Evolutionary conservation across 805 yeast species (phyloP).

Genomic region (Komagataella kurtzmanii): DNA sequence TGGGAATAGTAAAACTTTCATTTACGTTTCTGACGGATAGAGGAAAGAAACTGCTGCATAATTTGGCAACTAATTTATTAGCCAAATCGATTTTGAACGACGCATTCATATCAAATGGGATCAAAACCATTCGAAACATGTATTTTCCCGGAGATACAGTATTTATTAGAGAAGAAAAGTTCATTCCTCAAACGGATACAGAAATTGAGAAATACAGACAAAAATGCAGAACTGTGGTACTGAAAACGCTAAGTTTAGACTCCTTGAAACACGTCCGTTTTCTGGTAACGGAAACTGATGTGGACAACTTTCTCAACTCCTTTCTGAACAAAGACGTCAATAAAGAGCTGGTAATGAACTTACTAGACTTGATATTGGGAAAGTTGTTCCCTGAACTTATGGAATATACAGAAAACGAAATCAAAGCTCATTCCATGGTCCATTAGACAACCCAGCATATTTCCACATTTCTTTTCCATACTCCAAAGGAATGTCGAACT

Average conservation of each 20-base stretch:
- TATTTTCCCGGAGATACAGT: slow-evolving; percentile 15
- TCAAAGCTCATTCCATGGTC: background rate
- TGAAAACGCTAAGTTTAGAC: background rate
- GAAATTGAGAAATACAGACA: slow-evolving; percentile 10
- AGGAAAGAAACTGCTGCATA: slow-evolving; percentile 12
- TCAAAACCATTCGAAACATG: slow-evolving; percentile 11
- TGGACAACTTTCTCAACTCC: slow-evolving; percentile 16
- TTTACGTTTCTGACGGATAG: slow-evolving; percentile 4
- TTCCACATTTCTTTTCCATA: slow-evolving; percentile 14
- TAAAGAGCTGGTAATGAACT: slow-evolving; percentile 24
- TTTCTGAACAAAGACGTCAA: slow-evolving; percentile 25
- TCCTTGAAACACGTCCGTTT: slow-evolving; percentile 3
- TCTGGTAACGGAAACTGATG: slow-evolving; percentile 3
- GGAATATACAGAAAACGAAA: background rate
- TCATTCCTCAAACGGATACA: slow-evolving; percentile 14
- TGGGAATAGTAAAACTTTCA: slow-evolving; percentile 4
- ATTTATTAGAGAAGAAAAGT: slow-evolving; percentile 15
- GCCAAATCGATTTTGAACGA: slow-evolving; percentile 11
- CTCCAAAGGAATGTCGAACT: background rate
- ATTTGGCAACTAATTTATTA: slow-evolving; percentile 12
- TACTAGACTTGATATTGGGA: slow-evolving; percentile 27
- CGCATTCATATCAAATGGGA: slow-evolving; percentile 3
- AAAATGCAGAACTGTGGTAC: slow-evolving; percentile 5
- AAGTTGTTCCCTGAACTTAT: slow-evolving; percentile 23
- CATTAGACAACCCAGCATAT: background rate